Evolutionary conservation across 495 filamentous ascomycete genomes (phyloP), one percentile per base, ranked within the genome.

Genomic region (Aspergillus hancockii): DNA sequence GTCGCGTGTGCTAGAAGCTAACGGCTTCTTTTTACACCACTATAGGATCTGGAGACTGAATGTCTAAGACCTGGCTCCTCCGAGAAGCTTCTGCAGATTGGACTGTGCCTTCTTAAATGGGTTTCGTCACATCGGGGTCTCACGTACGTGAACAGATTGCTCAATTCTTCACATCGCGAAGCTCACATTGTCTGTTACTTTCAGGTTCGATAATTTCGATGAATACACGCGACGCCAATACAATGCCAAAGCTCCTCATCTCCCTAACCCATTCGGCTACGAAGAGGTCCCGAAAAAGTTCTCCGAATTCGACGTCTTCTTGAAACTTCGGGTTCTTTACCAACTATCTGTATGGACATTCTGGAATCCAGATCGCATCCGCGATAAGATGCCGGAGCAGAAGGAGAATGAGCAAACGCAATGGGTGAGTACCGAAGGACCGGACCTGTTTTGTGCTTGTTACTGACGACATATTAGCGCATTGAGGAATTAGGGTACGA

Each of bases 401-500:
- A 89, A 84, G 55, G 91, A 93, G 52, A 83, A 71, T 13, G 92
- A 97, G 25, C 92, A 96, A 70, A 83, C 85, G 19, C 75, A 84
- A 67, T 97, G 93, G 93, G 92, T 95, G 73, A 64, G 88, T 73
- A 51, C 14, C 22, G 14, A n/a, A n/a, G n/a, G n/a, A n/a, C n/a
- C n/a, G n/a, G n/a, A n/a, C n/a, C n/a, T 21, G 30, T 3, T 22
- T 49, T 32, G 14, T 0, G 13, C 16, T 9, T 21, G 49, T 41
- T 49, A 40, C 38, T 36, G 47, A 47, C 22, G 58, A 16, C 43
- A 22, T 32, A 28, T 23, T n/a, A 97, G 93, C 88, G 94, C 65
- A 90, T 98, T 57, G 93, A 98, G 63, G 89, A 93, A 21, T 84
- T 91, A 59, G 94, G 94, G 10, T 96, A 88, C 81, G 94, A 98